A percentile compares a stretch with the other conserved stretches of the same genome.
These are phyloP conservation scores for Cucurbita argyrosperma DNA, from an alignment of 306 rosid genomes.

Conservation along the genomic window DNA sequence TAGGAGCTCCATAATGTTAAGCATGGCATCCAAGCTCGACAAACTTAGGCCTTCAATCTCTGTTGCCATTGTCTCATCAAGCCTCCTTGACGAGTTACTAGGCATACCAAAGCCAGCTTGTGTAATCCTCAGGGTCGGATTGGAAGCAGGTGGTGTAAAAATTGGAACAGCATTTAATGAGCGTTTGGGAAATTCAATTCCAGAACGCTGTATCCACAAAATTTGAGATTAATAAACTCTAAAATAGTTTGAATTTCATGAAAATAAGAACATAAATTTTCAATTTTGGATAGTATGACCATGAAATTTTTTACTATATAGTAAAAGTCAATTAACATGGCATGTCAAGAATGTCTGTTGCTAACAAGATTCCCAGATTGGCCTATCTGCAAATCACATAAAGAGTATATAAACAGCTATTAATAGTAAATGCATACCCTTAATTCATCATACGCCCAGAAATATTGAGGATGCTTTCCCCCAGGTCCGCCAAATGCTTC, in stretches of 20 bases:
- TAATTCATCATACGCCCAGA: conserved; percentile 75
- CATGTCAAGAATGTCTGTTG: neutral
- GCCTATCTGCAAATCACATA: neutral
- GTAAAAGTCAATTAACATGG: neutral
- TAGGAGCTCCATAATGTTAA: conserved; percentile 69
- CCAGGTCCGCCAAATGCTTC: conserved; percentile 88
- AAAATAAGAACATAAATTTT: neutral
- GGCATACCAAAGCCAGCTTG: conserved; percentile 86
- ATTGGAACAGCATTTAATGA: conserved; percentile 62
- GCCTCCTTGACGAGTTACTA: conserved; percentile 77
- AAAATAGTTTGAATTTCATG: neutral
- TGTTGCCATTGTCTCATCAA: conserved; percentile 96
- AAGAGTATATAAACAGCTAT: conserved; percentile 3
- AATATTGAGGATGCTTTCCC: conserved; percentile 88
- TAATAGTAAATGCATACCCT: conserved; percentile 29
- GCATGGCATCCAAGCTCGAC: conserved; percentile 84
- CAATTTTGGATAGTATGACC: neutral
- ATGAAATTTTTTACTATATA: neutral
- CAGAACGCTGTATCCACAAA: conserved; percentile 57
- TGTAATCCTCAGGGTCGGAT: conserved; percentile 24
- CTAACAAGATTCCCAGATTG: neutral
- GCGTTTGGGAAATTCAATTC: conserved; percentile 73
- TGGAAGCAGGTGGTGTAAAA: conserved; percentile 67
- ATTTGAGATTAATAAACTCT: conserved; percentile 3
- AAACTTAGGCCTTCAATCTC: conserved; percentile 73